These are phyloP conservation scores for Hydnomerulius pinastri DNA, from an alignment of 768 basidiomycete genomes.

Conservation along the genomic window DNA sequence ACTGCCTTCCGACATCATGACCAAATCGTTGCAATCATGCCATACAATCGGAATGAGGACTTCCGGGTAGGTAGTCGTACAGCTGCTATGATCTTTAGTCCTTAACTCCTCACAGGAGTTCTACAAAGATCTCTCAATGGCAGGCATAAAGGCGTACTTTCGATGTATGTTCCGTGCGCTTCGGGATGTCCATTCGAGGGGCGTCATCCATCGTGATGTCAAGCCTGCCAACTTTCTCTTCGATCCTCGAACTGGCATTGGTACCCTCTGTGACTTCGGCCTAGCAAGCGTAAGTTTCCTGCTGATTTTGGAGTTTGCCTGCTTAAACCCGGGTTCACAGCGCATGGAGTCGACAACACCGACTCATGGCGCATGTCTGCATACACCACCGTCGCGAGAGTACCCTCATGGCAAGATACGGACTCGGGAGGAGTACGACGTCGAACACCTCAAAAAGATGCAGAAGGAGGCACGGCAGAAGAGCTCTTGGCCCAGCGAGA, in stretches of 20 bases:
- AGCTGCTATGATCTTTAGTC: background rate
- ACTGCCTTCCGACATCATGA: constrained; percentile 90
- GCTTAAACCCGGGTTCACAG: constrained; percentile 37
- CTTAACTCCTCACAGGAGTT: constrained; percentile 57
- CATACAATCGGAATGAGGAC: constrained; percentile 89
- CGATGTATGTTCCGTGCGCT: constrained; percentile 89
- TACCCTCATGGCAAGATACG: constrained; percentile 70
- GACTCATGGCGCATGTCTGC: constrained; percentile 66
- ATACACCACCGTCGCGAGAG: constrained; percentile 62
- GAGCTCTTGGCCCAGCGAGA: constrained; percentile 56
- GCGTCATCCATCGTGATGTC: constrained; percentile 94
- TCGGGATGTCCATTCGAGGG: constrained; percentile 82
- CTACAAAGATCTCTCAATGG: constrained; percentile 71
- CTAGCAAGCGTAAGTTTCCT: constrained; percentile 77
- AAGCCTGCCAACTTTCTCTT: constrained; percentile 98
- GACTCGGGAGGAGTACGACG: constrained; percentile 45
- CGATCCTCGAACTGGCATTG: constrained; percentile 79
- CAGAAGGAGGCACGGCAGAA: constrained; percentile 63
- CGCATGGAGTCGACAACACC: constrained; percentile 52
- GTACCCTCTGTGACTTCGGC: constrained; percentile 93
- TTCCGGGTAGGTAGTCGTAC: constrained; percentile 71
- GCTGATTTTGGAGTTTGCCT: background rate
- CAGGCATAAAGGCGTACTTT: constrained; percentile 83
- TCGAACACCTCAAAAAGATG: constrained; percentile 51
- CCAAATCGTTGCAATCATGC: constrained; percentile 93